phyloP scores from a whole-genome alignment of 306 rosid genomes.

The Prunus persica region DNA sequence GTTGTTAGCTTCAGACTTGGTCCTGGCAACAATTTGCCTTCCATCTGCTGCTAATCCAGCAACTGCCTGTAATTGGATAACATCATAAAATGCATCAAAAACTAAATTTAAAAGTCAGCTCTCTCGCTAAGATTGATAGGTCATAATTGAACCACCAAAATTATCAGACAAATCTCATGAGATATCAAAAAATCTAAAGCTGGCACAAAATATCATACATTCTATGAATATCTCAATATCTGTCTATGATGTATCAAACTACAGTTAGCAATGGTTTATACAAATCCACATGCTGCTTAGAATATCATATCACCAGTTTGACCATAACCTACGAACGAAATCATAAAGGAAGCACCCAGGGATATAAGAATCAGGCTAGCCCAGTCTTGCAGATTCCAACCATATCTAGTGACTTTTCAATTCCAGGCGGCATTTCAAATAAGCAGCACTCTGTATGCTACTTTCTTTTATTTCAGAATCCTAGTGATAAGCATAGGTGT shows the following conservation, averaged over 20 bases:
- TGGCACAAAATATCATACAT: not conserved
- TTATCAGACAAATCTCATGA: not conserved
- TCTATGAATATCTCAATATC: not conserved
- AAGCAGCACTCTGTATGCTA: not conserved
- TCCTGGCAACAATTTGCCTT: slow-evolving; percentile 59
- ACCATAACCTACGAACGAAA: not conserved
- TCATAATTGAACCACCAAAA: not conserved
- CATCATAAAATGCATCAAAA: not conserved
- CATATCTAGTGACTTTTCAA: not conserved
- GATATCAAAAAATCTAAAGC: not conserved
- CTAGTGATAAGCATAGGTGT: not conserved
- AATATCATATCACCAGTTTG: not conserved
- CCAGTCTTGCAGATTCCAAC: not conserved
- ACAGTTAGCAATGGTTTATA: not conserved
- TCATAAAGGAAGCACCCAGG: not conserved
- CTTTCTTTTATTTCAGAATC: not conserved
- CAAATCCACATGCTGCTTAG: not conserved
- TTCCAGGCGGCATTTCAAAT: not conserved
- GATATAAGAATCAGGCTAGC: not conserved
- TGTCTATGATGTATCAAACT: not conserved
- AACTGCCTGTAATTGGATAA: slow-evolving; percentile 62
- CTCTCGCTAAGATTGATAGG: not conserved
- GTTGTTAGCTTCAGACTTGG: slow-evolving; percentile 83
- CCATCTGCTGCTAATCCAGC: slow-evolving; percentile 73
- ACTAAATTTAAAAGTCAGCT: not conserved